These are phyloP conservation scores for Aureobasidium sp. DNA, from an alignment of 2,329 filamentous ascomycete genomes.

Conservation along the genomic window DNA sequence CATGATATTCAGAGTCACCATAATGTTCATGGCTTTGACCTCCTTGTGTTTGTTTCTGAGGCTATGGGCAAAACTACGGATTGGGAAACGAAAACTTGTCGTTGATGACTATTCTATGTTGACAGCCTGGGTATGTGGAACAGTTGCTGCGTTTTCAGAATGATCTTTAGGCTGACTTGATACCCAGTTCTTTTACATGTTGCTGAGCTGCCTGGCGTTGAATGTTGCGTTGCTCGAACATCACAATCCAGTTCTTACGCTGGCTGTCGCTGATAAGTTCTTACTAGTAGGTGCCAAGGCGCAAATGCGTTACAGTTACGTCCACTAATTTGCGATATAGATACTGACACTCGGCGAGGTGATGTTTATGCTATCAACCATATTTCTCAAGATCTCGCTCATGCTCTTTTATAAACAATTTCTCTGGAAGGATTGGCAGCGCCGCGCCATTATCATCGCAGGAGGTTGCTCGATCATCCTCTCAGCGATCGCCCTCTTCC, in stretches of 20 bases:
- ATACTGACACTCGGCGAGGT: not conserved
- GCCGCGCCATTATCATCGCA: slow-evolving; percentile 23
- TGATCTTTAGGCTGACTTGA: not conserved
- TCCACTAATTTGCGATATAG: not conserved
- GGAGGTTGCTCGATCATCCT: slow-evolving; percentile 26
- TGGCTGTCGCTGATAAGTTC: not conserved
- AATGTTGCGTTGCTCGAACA: not conserved
- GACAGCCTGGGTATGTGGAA: not conserved
- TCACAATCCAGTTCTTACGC: not conserved
- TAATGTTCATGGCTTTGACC: not conserved
- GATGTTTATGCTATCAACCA: slow-evolving; percentile 35
- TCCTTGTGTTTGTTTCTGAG: not conserved
- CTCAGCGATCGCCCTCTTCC: slow-evolving; percentile 28
- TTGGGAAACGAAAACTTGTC: not conserved
- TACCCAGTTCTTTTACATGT: not conserved
- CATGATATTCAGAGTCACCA: not conserved
- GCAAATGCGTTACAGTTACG: not conserved
- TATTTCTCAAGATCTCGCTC: slow-evolving; percentile 39
- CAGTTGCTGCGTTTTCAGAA: not conserved
- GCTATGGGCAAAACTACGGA: not conserved
- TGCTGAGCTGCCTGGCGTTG: not conserved
- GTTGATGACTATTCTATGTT: slow-evolving; percentile 1
- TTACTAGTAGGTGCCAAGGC: not conserved
- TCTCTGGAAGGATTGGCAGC: slow-evolving; percentile 34
- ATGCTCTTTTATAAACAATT: slow-evolving; percentile 41